Percentiles rank a stretch among this genome's conserved stretches.
phyloP scores from a whole-genome alignment of 192 early-diverging fungal genomes.

The Mortierella alpina region DNA sequence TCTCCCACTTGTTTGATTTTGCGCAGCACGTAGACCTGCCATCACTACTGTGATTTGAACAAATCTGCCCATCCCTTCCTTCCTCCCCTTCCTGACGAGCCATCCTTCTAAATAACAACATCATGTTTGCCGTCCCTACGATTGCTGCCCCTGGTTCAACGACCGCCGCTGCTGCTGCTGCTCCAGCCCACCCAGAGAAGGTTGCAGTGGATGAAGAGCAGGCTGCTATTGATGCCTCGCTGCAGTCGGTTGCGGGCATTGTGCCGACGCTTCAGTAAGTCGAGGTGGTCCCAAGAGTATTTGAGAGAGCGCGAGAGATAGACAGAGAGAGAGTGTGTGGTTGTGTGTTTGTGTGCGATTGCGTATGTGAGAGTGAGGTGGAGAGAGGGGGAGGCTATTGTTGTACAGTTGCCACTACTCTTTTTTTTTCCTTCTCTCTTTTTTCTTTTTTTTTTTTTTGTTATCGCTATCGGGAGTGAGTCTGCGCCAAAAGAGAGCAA shows the following conservation, averaged over 20 bases:
- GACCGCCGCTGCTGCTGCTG: slow-evolving; percentile 17
- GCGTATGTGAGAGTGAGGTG: not conserved
- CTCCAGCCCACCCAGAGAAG: slow-evolving; percentile 27
- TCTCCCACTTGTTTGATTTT: too few relatives aligned
- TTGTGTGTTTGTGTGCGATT: slow-evolving; percentile 1
- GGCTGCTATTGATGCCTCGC: slow-evolving; percentile 36
- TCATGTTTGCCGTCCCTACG: slow-evolving; percentile 52
- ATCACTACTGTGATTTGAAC: too few relatives aligned
- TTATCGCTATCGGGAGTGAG: not conserved
- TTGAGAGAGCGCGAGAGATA: slow-evolving; percentile 7
- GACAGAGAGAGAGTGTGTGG: not conserved
- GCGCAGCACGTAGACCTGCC: too few relatives aligned
- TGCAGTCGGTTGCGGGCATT: slow-evolving; percentile 65
- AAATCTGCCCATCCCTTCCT: slow-evolving; percentile 3
- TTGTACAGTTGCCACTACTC: not conserved
- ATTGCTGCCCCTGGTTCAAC: slow-evolving; percentile 38
- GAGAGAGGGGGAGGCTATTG: not conserved
- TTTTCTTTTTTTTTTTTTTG: too few relatives aligned
- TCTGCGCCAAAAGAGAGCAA: not conserved
- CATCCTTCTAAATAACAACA: not conserved
- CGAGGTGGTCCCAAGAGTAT: not conserved
- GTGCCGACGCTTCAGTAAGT: slow-evolving; percentile 75
- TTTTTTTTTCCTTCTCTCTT: not conserved
- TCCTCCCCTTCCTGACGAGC: too few relatives aligned
- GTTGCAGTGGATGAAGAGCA: slow-evolving; percentile 39